These are phyloP conservation scores for Malus orientalis DNA, from an alignment of 306 rosid genomes.

Conservation along the genomic window DNA sequence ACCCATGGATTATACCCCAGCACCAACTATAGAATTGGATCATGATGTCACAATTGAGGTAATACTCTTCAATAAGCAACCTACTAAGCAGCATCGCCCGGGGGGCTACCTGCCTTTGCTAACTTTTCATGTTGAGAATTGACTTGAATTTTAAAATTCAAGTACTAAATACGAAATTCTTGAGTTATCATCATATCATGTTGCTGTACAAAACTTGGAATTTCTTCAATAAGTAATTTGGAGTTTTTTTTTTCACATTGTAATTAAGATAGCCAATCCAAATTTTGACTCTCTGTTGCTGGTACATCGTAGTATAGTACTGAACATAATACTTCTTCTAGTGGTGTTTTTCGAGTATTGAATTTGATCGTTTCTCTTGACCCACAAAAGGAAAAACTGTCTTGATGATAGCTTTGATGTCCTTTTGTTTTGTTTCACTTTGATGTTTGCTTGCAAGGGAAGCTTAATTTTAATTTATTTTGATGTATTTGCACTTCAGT, in stretches of 20 bases:
- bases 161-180: not conserved
- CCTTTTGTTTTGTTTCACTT: not conserved
- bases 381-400: too few relatives aligned
- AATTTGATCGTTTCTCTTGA: not conserved
- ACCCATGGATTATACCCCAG: conserved; percentile 75
- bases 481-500: not conserved
- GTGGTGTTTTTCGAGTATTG: too few relatives aligned
- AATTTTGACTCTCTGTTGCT: too few relatives aligned
- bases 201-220: not conserved
- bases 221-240: too few relatives aligned
- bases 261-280: too few relatives aligned
- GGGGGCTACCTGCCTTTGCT: not conserved
- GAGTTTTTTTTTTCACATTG: too few relatives aligned
- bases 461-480: not conserved
- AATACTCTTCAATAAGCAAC: not conserved
- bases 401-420: not conserved
- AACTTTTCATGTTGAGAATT: too few relatives aligned
- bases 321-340: too few relatives aligned
- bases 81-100: too few relatives aligned
- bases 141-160: too few relatives aligned
- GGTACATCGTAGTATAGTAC: too few relatives aligned
- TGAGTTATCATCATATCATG: not conserved
- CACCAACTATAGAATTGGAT: conserved; percentile 27
- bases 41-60: conserved; percentile 69
- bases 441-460: not conserved